A percentile compares a stretch with the other conserved stretches of the same genome.
These are phyloP conservation scores for Lycium ferocissimum DNA, from an alignment of 257 asterid species.

Conservation along the genomic window DNA sequence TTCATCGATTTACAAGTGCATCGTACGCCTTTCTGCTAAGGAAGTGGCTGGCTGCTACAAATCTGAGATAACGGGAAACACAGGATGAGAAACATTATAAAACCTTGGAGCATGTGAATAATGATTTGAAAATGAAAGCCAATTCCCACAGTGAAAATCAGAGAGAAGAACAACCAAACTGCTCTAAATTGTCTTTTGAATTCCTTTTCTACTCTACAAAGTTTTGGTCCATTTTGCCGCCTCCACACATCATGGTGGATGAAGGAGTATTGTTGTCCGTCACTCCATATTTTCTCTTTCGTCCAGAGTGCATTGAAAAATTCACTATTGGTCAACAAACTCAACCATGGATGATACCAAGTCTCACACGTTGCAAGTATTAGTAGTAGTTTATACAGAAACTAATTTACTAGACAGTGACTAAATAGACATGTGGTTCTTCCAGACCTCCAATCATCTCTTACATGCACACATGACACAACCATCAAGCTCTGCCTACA, in stretches of 20 bases:
- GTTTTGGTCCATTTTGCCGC: background rate
- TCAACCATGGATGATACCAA: background rate
- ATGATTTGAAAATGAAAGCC: background rate
- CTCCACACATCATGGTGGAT: background rate
- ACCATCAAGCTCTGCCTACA: too few species aligned
- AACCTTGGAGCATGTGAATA: background rate
- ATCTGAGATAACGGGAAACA: background rate
- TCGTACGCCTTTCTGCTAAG: background rate
- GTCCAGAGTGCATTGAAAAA: background rate
- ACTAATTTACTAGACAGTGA: background rate
- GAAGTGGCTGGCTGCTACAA: background rate
- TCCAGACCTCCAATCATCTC: background rate
- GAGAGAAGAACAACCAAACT: conserved; percentile 15
- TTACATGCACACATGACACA: background rate
- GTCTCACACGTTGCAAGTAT: background rate
- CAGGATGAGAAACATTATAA: background rate
- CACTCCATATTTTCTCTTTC: background rate
- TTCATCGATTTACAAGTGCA: background rate
- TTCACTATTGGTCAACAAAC: background rate
- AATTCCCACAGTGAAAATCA: background rate
- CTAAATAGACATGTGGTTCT: background rate
- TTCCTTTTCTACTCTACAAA: background rate
- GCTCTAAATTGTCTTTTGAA: background rate
- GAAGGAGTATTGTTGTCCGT: background rate
- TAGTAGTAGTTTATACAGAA: background rate